phyloP scores from a whole-genome alignment of 192 early-diverging fungal species.

The Entomortierella beljakovae region DNA sequence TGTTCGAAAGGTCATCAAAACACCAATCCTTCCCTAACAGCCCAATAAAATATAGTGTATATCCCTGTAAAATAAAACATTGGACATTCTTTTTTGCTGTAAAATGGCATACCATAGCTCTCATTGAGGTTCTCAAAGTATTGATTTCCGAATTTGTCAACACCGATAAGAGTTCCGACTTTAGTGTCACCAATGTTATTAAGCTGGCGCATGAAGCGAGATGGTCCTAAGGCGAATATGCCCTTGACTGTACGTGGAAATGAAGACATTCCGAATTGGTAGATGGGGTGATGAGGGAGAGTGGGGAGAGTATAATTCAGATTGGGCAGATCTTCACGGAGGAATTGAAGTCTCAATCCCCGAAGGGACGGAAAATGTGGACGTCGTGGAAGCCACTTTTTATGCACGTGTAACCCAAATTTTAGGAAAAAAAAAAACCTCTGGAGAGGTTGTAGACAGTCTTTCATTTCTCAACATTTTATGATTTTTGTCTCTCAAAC shows the following conservation, averaged over 20 bases:
- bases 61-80: neutral
- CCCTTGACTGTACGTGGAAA: constrained; percentile 68
- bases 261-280: constrained; percentile 54
- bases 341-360: neutral
- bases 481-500: no score
- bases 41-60: no score
- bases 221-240: constrained; percentile 63
- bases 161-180: constrained; percentile 76
- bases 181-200: constrained; percentile 72
- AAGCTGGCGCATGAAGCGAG: constrained; percentile 60
- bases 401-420: no score
- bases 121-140: constrained; percentile 81
- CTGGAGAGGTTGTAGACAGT: no score
- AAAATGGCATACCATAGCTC: constrained; percentile 66
- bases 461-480: no score
- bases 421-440: no score
- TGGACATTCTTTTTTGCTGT: neutral
- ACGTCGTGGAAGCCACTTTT: no score
- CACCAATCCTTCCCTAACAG: no score
- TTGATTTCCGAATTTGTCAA: constrained; percentile 79
- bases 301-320: constrained; percentile 1
- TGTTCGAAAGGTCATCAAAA: no score
- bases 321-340: neutral
- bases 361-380: neutral
- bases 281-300: constrained; percentile 1